Base-by-base conservation (phyloP, 257 asterid species). In the Solanum chaucha region DNA sequence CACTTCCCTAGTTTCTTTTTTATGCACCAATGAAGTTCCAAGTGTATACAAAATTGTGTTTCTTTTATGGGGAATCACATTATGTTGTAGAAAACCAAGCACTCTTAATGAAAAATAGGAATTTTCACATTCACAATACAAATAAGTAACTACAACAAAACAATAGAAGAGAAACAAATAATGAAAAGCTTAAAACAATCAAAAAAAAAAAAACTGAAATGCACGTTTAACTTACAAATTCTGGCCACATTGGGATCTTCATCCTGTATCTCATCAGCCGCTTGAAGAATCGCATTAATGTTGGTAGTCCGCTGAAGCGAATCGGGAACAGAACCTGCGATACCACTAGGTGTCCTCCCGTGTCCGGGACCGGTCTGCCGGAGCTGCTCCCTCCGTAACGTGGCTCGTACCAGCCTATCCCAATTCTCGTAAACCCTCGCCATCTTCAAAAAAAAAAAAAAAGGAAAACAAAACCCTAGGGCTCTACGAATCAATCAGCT, bases 241-340 rank as follows among this genome's bases (percentile, higher is more conserved):
- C 99, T 91, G 12, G 99, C 98, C 58, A 97, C 95, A 86, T 92
- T 95, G 4, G 99, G 98, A 86, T 97, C 96, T 91, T 94, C 96
- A 4, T 95, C 90, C 85, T 97, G 99, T 90, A 97, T 93, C 92
- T 94, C 99, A 87, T 97, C 99, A 26, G 99, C 99, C 40, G 98
- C 99, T 87, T 93, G 96, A 86, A 97, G 90, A 88, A 97, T 97
- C 20, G 98, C 91, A 70, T 97, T 93, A 80, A 97, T 89, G 74
- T 97, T 94, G 17, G 98, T 94, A 86, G 96, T 89, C 81, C 98
- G 93, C 71, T 92, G 96, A 48, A 97, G 97, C 86, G 99, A 97
- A 88, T 94, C 99, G 0, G 99, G 99, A 9, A 97, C 99, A 8
- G 98, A 88, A 44, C 98, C 98, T 41, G 99, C 98, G 8, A 97